Base-by-base conservation (phyloP, 73 alveolate species). In the Paramecium sexaurelia region DNA sequence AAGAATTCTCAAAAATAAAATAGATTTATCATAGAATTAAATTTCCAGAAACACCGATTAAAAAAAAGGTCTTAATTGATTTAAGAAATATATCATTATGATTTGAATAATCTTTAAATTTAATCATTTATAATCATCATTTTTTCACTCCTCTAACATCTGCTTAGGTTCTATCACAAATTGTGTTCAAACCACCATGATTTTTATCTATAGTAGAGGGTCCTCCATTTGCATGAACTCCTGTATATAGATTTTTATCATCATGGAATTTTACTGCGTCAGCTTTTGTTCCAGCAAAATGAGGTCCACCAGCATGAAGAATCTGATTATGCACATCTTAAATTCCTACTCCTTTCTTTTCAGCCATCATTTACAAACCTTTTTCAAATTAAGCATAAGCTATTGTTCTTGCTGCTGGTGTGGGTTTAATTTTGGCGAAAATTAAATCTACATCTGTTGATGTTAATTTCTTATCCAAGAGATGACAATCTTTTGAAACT, bases 221-320 rank as follows among this genome's bases (percentile, higher is more conserved):
- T 27, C 96, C 98, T 55, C 98, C 98, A 55, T 95, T 66, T 67
- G 96, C 97, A 90, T 95, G 94, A 61, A 95, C 96, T 51, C 98
- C 97, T n/a, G 98, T 95, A 93, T 95, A 96, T 8, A 92, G 91
- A 71, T 97, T 95, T 95, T 97, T 97, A 93, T 97, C 99, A 87
- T 97, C 99, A 91, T 96, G 98, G 98, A 97, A 96, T 73, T 96
- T 96, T 39, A 97, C 99, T 55, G 94, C 94, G 85, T 96, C 99
- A 13, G 99, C 99, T 75, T 94, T 96, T 10, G 99, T 97, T 39
- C 99, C 99, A 5, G 93, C 41, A 91, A 93, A 97, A 36, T 95
- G 92, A 33, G 98, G 98, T 10, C 97, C 99, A 32, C 98, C 99
- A 66, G 95, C 96, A 41, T 89, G 85, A 9, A 89, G 92, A 45